Conservation (phyloP, 345 rosid species). For the Firmiana major region DNA sequence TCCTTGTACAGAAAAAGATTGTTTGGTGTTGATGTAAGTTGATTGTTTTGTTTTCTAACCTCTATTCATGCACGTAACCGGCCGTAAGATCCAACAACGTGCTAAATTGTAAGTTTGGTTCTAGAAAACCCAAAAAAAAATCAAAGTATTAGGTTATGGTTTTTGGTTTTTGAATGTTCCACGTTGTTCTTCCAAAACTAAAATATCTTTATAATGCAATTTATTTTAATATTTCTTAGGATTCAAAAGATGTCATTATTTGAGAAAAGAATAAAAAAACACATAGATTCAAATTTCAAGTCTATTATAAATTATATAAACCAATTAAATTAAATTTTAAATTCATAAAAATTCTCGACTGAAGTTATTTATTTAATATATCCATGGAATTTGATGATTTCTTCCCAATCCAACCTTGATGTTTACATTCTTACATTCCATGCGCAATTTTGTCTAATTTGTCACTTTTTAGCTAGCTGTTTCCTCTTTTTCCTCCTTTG, state of each 20-base stretch:
- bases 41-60: background rate
- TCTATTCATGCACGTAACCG: constrained; percentile 15
- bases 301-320: too few species aligned
- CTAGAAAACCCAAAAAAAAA: constrained; percentile 7
- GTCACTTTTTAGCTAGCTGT: background rate
- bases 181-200: background rate
- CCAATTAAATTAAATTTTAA: too few species aligned
- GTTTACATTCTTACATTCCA: background rate
- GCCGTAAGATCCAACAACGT: background rate
- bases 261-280: too few species aligned
- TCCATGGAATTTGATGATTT: constrained; percentile 10
- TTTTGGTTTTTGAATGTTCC: constrained; percentile 1
- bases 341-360: too few species aligned
- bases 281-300: too few species aligned
- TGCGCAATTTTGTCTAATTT: background rate
- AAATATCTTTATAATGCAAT: too few species aligned
- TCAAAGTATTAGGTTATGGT: constrained; percentile 12
- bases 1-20: background rate
- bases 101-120: background rate
- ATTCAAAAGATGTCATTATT: too few species aligned
- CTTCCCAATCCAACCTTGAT: background rate
- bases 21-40: constrained; percentile 10
- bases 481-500: background rate
- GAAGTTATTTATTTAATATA: background rate
- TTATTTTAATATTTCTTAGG: too few species aligned